Percentiles rank a stretch among this genome's conserved stretches.
phyloP scores from a whole-genome alignment of 2,329 filamentous ascomycete species.

The Colletotrichum lentis region DNA sequence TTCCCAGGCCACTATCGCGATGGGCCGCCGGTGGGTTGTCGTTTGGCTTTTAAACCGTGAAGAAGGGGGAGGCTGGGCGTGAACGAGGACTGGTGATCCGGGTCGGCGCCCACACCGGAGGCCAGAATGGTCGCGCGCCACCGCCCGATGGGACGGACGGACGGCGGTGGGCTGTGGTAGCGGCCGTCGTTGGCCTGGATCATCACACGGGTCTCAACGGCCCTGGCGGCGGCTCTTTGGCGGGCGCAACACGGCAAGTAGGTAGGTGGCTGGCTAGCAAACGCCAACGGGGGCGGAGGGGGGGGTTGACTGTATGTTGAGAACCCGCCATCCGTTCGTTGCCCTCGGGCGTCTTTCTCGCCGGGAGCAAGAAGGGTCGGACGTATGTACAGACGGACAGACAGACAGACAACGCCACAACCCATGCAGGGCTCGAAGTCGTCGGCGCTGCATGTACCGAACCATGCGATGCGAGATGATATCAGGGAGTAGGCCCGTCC shows the following conservation, averaged over 20 bases:
- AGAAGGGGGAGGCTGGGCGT: not conserved
- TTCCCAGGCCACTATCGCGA: not conserved
- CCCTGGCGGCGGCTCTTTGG: not conserved
- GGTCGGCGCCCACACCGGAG: not conserved
- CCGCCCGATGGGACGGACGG: not conserved
- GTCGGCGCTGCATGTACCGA: not conserved
- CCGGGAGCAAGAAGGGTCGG: not conserved
- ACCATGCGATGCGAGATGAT: not conserved
- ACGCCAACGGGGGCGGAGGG: not conserved
- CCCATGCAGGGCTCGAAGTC: not conserved
- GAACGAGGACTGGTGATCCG: not conserved
- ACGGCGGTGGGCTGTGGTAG: not conserved
- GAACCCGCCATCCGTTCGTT: not conserved
- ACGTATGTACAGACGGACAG: not conserved
- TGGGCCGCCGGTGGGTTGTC: not conserved
- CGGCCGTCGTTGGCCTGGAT: not conserved
- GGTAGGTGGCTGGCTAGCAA: not conserved
- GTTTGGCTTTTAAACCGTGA: not conserved
- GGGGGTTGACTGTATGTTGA: not conserved
- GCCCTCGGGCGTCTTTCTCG: not conserved
- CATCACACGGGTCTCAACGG: too few species aligned
- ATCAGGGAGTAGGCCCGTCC: not conserved
- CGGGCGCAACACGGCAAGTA: not conserved
- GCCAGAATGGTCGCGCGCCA: not conserved
- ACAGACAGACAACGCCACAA: not conserved